Evolutionary conservation across 805 yeast genomes (phyloP).

Genomic region (Wickerhamomyces mucosus): DNA sequence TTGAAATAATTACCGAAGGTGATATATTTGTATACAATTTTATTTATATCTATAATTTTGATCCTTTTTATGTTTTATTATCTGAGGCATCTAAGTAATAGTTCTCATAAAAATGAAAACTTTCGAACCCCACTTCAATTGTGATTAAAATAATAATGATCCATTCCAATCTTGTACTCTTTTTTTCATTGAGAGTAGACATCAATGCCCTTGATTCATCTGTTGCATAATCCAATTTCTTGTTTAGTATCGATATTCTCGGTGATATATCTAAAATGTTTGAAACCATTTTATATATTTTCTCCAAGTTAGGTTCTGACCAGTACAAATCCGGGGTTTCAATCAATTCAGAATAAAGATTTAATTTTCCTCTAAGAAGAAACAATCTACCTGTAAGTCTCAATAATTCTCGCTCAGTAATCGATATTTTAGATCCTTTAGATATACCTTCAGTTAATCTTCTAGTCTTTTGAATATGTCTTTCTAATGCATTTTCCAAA

Average conservation of each 20-base stretch:
- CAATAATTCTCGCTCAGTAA: conserved; percentile 53
- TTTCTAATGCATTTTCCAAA: conserved; percentile 63
- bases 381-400: conserved; percentile 66
- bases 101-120: conserved; percentile 61
- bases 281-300: conserved; percentile 63
- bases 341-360: conserved; percentile 77
- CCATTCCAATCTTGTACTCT: conserved; percentile 76
- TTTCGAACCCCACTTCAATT: conserved; percentile 79
- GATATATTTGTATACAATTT: too few species aligned
- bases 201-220: conserved; percentile 78
- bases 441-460: conserved; percentile 58
- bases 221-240: conserved; percentile 82
- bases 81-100: conserved; percentile 17
- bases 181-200: conserved; percentile 65
- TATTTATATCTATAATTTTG: too few species aligned
- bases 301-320: conserved; percentile 82
- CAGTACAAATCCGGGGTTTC: conserved; percentile 92
- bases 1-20: too few species aligned
- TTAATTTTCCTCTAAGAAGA: conserved; percentile 70
- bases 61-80: not conserved
- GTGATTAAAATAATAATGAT: conserved; percentile 74
- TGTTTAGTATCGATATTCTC: conserved; percentile 68
- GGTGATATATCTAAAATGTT: conserved; percentile 66
- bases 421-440: conserved; percentile 42
- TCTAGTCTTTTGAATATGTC: conserved; percentile 54